Evolutionary conservation across 768 basidiomycete species (phyloP), one percentile per base, ranked within the genome.

Genomic region (Ramaria sp.): DNA sequence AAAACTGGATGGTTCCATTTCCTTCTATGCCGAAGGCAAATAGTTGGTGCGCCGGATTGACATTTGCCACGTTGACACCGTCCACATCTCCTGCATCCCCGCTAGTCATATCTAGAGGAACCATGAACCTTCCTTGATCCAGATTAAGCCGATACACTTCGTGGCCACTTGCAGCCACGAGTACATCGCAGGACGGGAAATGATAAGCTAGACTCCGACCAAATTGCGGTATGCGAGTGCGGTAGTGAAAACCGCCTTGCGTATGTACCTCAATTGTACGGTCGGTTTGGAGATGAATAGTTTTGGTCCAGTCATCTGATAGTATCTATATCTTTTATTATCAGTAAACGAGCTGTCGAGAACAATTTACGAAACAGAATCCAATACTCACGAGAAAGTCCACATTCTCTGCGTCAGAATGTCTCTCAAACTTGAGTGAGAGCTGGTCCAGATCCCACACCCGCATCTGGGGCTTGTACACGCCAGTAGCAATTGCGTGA

Each of bases 271-370:
- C 90, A 53, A 99, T 67, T 4, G 89, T 88, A n/a, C 96, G 83
- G 71, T 97, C 93, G 48, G 85, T 85, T 76, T 98, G 96, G 1
- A 99, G 78, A 66, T 96, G 93, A 58, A 97, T 76, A n/a, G 89
- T 85, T 66, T 98, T 98, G 6, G 95, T 98, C 95, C 95, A 98
- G 73, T 98, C 95, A 63, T 94, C 88, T 1, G 94, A 97, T 7
- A 98, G 75, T 61, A 91, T 84, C 93, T 96, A 68, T 6, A 34
- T 57, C 37, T 2, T 37, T 13, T 20, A 13, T 47, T 39, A 1
- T 53, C 55, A 37, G 44, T 41, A 48, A 8, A 22, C 43, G 13
- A 37, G 24, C 37, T 24, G 28, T 43, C 22, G 37, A 38, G 12
- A 39, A 18, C 28, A 8, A 34, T 13, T 9, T 8, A 39, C 43